Conservation (phyloP, 2,329 filamentous ascomycete species). For the Zymoseptoria crescenta region DNA sequence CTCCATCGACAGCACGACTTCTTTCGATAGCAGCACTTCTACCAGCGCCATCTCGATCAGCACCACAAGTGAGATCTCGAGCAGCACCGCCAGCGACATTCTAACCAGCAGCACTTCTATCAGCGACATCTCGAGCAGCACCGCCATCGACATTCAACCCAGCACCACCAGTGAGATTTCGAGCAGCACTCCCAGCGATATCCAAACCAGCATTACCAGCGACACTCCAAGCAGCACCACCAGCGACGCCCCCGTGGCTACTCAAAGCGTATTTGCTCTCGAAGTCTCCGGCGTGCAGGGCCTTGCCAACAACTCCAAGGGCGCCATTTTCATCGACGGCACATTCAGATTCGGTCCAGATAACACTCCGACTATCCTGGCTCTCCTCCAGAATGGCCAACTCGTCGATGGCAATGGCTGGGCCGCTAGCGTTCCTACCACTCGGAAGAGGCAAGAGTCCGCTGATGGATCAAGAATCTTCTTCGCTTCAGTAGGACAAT, state of each 20-base stretch:
- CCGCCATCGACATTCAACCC: not conserved
- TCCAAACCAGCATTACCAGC: not conserved
- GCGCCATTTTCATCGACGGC: not conserved
- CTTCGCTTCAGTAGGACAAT: not conserved
- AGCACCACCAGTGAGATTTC: not conserved
- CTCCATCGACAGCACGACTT: no score
- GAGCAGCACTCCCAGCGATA: not conserved
- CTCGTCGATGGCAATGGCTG: not conserved
- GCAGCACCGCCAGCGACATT: not conserved
- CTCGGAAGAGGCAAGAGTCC: not conserved
- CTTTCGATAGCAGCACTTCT: no score
- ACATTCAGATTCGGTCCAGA: not conserved
- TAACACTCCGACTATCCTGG: not conserved
- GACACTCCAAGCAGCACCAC: not conserved
- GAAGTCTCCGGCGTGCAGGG: not conserved
- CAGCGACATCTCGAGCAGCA: no score
- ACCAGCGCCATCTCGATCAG: no score
- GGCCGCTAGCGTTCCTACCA: not conserved
- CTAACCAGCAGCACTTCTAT: constrained; percentile 3
- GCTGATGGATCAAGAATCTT: not conserved
- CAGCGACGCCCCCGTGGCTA: not conserved
- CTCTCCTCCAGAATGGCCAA: not conserved
- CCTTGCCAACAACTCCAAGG: not conserved
- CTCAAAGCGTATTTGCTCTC: not conserved
- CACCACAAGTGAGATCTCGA: not conserved